phyloP scores from a whole-genome alignment of 306 rosid genomes.

The Malus orientalis region DNA sequence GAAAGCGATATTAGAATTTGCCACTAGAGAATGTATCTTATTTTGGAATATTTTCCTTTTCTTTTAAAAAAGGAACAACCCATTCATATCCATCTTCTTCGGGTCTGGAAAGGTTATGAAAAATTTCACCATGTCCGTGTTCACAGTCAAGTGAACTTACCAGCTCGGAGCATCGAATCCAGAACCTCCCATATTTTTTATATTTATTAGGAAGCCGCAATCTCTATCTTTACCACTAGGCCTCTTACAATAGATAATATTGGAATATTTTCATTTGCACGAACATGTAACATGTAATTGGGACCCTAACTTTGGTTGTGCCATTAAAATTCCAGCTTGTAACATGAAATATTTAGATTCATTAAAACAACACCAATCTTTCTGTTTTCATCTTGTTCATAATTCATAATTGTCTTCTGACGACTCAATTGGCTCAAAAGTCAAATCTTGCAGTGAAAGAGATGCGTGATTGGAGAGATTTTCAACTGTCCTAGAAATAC shows the following conservation, averaged over 20 bases:
- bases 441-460: conserved; percentile 14
- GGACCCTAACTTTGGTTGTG: background rate
- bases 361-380: background rate
- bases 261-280: too few species aligned
- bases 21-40: background rate
- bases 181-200: too few species aligned
- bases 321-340: background rate
- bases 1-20: background rate
- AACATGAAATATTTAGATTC: background rate
- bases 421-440: background rate
- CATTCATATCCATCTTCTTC: too few species aligned
- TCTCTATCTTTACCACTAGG: too few species aligned
- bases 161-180: too few species aligned
- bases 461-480: background rate
- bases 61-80: too few species aligned
- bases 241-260: too few species aligned
- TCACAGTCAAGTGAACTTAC: too few species aligned
- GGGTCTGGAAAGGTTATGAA: rapidly evolving
- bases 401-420: background rate
- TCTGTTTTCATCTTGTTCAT: background rate
- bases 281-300: background rate
- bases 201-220: too few species aligned
- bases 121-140: too few species aligned
- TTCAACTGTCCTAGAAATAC: rapidly evolving
- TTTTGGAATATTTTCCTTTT: too few species aligned